Evolutionary conservation across 805 yeast species (phyloP).

Genomic region (Blastobotrys mokoenaii): DNA sequence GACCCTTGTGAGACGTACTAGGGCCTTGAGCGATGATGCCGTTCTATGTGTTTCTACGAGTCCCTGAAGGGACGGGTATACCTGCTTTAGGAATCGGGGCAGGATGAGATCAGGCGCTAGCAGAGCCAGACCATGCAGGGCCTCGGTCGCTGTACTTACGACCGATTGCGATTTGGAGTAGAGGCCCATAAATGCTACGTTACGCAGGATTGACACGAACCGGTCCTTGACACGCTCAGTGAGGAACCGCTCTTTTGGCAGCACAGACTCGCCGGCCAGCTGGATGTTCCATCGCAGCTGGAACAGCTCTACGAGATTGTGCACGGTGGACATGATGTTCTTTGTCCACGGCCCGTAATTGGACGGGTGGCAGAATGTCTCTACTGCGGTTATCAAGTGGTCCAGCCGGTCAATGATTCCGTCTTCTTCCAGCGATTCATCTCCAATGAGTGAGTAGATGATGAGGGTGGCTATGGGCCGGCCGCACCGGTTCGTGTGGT

Average conservation of each 20-base stretch:
- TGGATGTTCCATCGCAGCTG: conserved; percentile 30
- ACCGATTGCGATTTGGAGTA: conserved; percentile 60
- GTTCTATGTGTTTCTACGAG: conserved; percentile 63
- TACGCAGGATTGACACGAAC: conserved; percentile 47
- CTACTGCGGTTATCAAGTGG: conserved; percentile 56
- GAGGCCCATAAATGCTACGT: conserved; percentile 57
- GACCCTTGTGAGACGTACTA: conserved; percentile 57
- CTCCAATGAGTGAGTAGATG: conserved; percentile 51
- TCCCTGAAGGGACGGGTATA: conserved; percentile 46
- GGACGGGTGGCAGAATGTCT: conserved; percentile 86
- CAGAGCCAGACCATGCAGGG: conserved; percentile 57
- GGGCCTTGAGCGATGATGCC: conserved; percentile 57
- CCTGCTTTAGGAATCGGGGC: conserved; percentile 39
- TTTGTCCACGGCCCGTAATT: conserved; percentile 85
- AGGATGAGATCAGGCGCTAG: conserved; percentile 42
- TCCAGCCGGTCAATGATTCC: conserved; percentile 47
- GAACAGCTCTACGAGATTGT: conserved; percentile 39
- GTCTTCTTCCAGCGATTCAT: conserved; percentile 30
- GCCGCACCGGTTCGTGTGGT: conserved; percentile 17
- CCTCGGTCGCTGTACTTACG: conserved; percentile 48
- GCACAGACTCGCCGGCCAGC: conserved; percentile 23
- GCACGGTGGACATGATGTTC: conserved; percentile 56
- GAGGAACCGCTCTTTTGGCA: conserved; percentile 19
- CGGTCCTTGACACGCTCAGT: conserved; percentile 23
- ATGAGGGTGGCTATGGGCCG: conserved; percentile 43